Conservation (phyloP, 768 basidiomycete genomes). For the Krasilnikovozyma curviuscula region DNA sequence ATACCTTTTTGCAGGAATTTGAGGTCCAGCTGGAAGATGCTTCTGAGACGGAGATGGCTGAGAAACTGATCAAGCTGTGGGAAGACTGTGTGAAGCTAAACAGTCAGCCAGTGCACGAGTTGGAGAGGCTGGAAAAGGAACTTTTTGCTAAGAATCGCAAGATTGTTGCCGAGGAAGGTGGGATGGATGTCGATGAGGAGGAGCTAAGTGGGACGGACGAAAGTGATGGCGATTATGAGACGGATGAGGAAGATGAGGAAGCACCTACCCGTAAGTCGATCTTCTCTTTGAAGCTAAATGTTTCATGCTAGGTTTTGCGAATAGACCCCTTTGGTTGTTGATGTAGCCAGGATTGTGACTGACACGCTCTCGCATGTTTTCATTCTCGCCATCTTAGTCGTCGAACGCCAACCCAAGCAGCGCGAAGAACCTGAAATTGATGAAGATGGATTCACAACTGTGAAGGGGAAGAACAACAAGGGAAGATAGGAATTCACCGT, state of each 20-base stretch:
- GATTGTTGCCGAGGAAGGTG: slow-evolving; percentile 20
- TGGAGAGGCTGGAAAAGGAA: slow-evolving; percentile 40
- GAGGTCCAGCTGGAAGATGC: slow-evolving; percentile 68
- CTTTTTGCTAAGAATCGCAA: too few species aligned
- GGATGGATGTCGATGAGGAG: slow-evolving; percentile 28
- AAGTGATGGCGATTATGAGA: slow-evolving; percentile 16
- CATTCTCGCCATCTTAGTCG: too few species aligned
- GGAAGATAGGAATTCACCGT: too few species aligned
- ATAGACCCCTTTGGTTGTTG: neutral
- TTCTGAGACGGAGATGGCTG: slow-evolving; percentile 52
- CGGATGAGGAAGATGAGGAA: slow-evolving; percentile 28
- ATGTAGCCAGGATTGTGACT: too few species aligned
- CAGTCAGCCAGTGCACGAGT: slow-evolving; percentile 26
- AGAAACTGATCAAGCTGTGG: slow-evolving; percentile 41
- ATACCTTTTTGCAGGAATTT: slow-evolving; percentile 75
- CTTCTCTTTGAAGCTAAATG: too few species aligned
- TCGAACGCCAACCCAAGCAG: slow-evolving; percentile 28
- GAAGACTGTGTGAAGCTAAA: slow-evolving; percentile 29
- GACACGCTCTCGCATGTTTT: too few species aligned
- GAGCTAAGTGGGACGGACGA: slow-evolving; percentile 28
- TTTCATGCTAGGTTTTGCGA: too few species aligned
- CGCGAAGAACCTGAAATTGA: slow-evolving; percentile 55
- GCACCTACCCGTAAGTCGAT: slow-evolving; percentile 29
- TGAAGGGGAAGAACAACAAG: slow-evolving; percentile 30
- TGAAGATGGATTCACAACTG: slow-evolving; percentile 78